These are phyloP conservation scores for Groenewaldozyma tartarivorans DNA, from an alignment of 805 yeast genomes.

Conservation along the genomic window DNA sequence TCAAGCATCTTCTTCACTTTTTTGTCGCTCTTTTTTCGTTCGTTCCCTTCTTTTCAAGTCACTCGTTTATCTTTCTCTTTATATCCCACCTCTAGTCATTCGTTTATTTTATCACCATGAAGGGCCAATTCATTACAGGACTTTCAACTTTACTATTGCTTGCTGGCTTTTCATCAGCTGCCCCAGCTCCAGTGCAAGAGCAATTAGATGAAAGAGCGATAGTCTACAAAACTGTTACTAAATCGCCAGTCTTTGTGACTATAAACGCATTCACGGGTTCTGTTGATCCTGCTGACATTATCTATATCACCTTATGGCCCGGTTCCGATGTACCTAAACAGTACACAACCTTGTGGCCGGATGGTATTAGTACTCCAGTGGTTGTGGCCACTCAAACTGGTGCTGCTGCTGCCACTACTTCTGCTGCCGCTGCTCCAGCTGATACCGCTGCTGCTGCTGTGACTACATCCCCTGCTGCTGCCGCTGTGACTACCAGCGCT, in stretches of 20 bases:
- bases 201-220: not conserved
- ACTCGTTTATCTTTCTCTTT: no score
- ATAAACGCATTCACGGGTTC: constrained; percentile 10
- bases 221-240: constrained; percentile 16
- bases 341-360: constrained; percentile 18
- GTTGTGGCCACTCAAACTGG: constrained; percentile 2
- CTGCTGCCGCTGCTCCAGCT: constrained; percentile 23
- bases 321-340: constrained; percentile 1
- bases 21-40: no score
- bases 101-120: not conserved
- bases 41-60: no score
- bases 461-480: constrained; percentile 14
- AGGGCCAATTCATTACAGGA: not conserved
- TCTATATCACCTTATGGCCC: not conserved
- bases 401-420: constrained; percentile 19
- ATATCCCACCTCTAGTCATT: no score
- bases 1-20: no score
- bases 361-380: constrained; percentile 4
- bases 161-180: not conserved
- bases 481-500: constrained; percentile 6
- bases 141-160: not conserved
- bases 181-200: constrained; percentile 1
- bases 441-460: constrained; percentile 15
- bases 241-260: constrained; percentile 17
- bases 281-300: constrained; percentile 9